Evolutionary conservation across 345 rosid species (phyloP).

Genomic region (Lepidium didymum): DNA sequence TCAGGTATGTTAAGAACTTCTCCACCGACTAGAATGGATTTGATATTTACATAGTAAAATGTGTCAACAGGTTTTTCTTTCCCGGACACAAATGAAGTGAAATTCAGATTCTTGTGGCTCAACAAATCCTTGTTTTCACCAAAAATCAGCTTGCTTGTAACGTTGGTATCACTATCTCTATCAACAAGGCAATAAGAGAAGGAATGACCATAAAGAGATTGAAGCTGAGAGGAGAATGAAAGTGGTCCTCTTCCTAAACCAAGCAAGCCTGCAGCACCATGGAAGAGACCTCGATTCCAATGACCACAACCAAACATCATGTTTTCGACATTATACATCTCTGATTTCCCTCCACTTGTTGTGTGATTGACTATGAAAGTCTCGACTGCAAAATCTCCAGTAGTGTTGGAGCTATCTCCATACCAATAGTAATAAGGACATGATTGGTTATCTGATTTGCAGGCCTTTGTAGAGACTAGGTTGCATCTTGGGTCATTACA

Average conservation of each 20-base stretch:
- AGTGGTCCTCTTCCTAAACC: conserved; percentile 90
- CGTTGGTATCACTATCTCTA: conserved; percentile 53
- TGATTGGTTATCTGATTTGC: conserved; percentile 47
- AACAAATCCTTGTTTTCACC: conserved; percentile 63
- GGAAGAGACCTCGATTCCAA: conserved; percentile 79
- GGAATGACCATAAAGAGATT: conserved; percentile 65
- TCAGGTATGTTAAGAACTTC: conserved; percentile 55
- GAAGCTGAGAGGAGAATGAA: conserved; percentile 82
- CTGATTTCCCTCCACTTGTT: conserved; percentile 35
- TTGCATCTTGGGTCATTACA: conserved; percentile 62
- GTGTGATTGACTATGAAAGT: conserved; percentile 76
- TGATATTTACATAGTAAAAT: conserved; percentile 68
- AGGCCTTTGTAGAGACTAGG: conserved; percentile 58
- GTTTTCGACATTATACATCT: conserved; percentile 45
- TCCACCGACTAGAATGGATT: conserved; percentile 60
- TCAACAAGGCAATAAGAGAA: conserved; percentile 84
- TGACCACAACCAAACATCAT: conserved; percentile 90
- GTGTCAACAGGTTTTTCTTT: conserved; percentile 56
- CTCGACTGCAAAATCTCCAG: conserved; percentile 78
- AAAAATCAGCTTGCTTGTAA: conserved; percentile 78
- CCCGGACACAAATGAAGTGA: conserved; percentile 56
- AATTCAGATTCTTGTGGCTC: conserved; percentile 51
- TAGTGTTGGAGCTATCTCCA: conserved; percentile 83
- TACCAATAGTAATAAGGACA: conserved; percentile 92
- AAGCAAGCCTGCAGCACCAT: conserved; percentile 73